A percentile compares a stretch with the other conserved stretches of the same genome.
Conservation (phyloP, 441 rosid species). For the Populus hybrid region DNA sequence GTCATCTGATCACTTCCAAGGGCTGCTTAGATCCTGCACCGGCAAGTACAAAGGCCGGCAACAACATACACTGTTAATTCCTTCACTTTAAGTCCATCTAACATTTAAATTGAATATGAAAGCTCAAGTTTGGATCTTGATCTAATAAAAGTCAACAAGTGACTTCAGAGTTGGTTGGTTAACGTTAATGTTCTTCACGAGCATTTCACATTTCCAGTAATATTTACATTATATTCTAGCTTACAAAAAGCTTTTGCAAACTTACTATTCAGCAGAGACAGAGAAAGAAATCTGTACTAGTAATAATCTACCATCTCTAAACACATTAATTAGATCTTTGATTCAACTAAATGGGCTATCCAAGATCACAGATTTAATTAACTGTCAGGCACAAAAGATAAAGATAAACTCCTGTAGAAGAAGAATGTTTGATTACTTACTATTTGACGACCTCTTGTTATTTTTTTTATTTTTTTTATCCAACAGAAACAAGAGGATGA, state of each 20-base stretch:
- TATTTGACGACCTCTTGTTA: neutral
- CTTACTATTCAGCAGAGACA: neutral
- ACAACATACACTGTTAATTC: neutral
- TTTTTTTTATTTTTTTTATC: neutral
- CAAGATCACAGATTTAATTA: neutral
- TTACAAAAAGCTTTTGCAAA: neutral
- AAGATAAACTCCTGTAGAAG: neutral
- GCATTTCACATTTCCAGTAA: neutral
- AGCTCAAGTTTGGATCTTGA: conserved; percentile 2
- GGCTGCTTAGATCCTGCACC: neutral
- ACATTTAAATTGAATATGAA: neutral
- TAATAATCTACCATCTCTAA: neutral
- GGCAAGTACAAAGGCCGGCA: neutral
- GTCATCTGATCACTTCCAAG: conserved; percentile 6
- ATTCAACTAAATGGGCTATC: neutral
- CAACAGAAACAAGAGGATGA: neutral
- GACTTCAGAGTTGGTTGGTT: neutral
- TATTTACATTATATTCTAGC: neutral
- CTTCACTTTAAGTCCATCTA: neutral
- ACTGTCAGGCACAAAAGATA: neutral
- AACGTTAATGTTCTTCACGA: neutral
- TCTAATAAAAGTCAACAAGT: neutral
- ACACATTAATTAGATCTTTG: neutral
- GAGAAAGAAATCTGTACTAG: neutral
- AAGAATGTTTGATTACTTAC: neutral